phyloP scores from a whole-genome alignment of 129 eudicot genomes.

The Flaveria bidentis region DNA sequence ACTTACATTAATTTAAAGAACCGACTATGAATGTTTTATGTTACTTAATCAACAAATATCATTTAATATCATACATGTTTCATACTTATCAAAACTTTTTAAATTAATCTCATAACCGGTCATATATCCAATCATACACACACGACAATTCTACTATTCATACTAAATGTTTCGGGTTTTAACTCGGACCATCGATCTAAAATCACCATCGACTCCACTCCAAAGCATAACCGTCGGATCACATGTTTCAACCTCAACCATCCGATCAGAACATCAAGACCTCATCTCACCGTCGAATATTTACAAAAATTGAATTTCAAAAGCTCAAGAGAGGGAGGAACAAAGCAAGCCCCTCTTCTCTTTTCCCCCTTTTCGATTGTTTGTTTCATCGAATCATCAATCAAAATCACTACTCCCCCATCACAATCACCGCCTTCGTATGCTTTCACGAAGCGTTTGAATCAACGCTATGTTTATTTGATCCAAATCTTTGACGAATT shows the following conservation, averaged over 20 bases:
- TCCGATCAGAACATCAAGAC: conserved; percentile 35
- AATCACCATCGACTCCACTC: no score
- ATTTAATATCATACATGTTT: no score
- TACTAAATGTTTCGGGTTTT: no score
- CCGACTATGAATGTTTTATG: no score
- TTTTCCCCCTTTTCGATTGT: conserved; percentile 18
- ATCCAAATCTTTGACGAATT: not conserved
- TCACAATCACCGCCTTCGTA: not conserved
- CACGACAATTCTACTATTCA: no score
- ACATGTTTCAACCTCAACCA: conserved; percentile 26
- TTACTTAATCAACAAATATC: no score
- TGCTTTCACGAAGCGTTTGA: not conserved
- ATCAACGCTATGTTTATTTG: conserved; percentile 4
- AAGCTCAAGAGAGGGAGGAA: conserved; percentile 84
- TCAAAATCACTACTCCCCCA: not conserved
- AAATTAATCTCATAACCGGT: no score
- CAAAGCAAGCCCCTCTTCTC: conserved; percentile 23
- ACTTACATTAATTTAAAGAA: no score
- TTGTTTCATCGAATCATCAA: conserved; percentile 15
- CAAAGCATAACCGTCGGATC: no score
- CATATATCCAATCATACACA: no score
- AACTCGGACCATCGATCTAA: no score
- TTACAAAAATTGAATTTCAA: conserved; percentile 67
- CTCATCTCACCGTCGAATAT: conserved; percentile 39
- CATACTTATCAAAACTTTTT: no score